Evolutionary conservation across 2,329 filamentous ascomycete species (phyloP).

Genomic region (Coniochaeta hoffmannii): DNA sequence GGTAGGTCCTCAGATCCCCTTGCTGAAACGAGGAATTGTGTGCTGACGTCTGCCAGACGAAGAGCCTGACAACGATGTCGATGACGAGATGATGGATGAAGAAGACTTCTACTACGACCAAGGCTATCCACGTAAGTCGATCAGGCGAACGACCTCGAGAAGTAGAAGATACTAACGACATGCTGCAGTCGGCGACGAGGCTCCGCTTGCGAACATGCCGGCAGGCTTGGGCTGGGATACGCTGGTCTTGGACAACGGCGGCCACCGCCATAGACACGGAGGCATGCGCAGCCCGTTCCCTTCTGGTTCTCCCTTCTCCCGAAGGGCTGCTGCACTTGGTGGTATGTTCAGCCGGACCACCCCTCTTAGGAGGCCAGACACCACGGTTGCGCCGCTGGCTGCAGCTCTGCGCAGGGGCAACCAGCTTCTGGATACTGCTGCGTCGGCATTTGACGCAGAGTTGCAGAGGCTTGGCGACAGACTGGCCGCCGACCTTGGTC

Average conservation of each 20-base stretch:
- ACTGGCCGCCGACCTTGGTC: not conserved
- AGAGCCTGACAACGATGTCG: slow-evolving; percentile 62
- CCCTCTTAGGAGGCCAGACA: not conserved
- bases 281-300: slow-evolving; percentile 43
- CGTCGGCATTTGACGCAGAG: not conserved
- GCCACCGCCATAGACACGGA: slow-evolving; percentile 46
- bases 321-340: slow-evolving; percentile 44
- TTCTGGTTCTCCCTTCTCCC: slow-evolving; percentile 12
- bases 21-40: not conserved
- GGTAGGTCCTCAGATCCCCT: slow-evolving; percentile 31
- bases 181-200: slow-evolving; percentile 28
- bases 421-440: too few species aligned
- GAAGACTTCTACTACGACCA: slow-evolving; percentile 59
- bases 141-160: not conserved
- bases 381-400: not conserved
- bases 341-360: slow-evolving; percentile 28
- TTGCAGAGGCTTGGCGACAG: not conserved
- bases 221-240: slow-evolving; percentile 51
- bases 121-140: slow-evolving; percentile 46
- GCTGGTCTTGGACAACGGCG: slow-evolving; percentile 40
- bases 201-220: slow-evolving; percentile 34
- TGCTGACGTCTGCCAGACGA: slow-evolving; percentile 25
- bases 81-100: slow-evolving; percentile 57
- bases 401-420: not conserved
- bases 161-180: slow-evolving; percentile 1